A percentile compares a stretch with the other conserved stretches of the same genome.
These are phyloP conservation scores for Diplocarpon rosae DNA, from an alignment of 2,329 filamentous ascomycete species.

Conservation along the genomic window DNA sequence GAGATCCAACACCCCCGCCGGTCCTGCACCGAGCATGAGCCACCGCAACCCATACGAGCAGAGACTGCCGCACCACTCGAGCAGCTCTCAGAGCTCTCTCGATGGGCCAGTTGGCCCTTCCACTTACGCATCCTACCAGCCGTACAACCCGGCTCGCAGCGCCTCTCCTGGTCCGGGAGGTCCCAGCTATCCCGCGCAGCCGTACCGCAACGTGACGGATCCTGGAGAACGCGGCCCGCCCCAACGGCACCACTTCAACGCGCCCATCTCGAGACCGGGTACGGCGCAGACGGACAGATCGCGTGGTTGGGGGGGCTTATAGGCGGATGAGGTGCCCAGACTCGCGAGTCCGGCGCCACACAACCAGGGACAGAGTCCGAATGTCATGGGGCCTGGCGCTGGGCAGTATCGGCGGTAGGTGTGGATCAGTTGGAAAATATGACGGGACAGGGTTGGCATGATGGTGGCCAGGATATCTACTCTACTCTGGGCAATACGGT, in stretches of 20 bases:
- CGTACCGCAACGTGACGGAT: constrained; percentile 19
- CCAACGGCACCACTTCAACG: constrained; percentile 10
- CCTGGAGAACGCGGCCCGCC: constrained; percentile 14
- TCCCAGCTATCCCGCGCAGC: constrained; percentile 10
- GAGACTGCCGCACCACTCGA: background rate
- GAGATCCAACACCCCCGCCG: constrained; percentile 22
- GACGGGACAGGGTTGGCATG: too few species aligned
- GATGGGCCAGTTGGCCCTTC: background rate
- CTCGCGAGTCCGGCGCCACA: constrained; percentile 16
- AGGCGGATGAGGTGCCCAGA: constrained; percentile 4
- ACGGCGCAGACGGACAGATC: constrained; percentile 3
- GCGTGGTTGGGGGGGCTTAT: background rate
- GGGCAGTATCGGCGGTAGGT: too few species aligned
- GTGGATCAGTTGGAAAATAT: too few species aligned
- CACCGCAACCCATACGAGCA: constrained; percentile 21
- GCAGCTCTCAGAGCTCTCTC: background rate
- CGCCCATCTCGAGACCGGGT: constrained; percentile 13
- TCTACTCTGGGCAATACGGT: too few species aligned
- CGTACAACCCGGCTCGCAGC: constrained; percentile 17
- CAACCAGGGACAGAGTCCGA: constrained; percentile 9
- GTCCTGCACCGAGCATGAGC: constrained; percentile 20
- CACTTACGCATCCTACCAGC: constrained; percentile 11
- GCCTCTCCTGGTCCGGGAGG: constrained; percentile 13
- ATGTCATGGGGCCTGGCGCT: constrained; percentile 3
- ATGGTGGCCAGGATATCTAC: too few species aligned